Conservation (phyloP, 169 alveolate genomes). For the Plasmodium billcollinsi region DNA sequence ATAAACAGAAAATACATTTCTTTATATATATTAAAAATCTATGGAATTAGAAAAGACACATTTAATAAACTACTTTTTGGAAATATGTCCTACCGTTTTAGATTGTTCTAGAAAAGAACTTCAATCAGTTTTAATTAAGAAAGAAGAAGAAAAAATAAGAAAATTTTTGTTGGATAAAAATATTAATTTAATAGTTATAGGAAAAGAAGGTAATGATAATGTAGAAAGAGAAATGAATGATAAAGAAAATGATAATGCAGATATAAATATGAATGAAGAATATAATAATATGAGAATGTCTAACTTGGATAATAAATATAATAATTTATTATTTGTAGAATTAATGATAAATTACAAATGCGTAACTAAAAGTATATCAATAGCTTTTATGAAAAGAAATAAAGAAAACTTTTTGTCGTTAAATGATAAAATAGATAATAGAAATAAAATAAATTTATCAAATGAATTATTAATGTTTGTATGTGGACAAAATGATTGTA, state of each 20-base stretch:
- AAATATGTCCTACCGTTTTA: conserved; percentile 87
- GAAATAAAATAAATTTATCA: conserved; percentile 60
- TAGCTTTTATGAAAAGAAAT: conserved; percentile 76
- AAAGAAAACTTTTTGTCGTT: conserved; percentile 51
- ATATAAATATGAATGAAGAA: background rate
- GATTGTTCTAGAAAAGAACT: conserved; percentile 87
- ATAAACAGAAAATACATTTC: background rate
- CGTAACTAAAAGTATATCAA: conserved; percentile 67
- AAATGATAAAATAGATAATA: conserved; percentile 28
- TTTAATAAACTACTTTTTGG: conserved; percentile 85
- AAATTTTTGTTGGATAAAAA: conserved; percentile 83
- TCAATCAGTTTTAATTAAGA: conserved; percentile 83
- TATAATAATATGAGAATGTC: background rate
- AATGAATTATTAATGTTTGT: conserved; percentile 75
- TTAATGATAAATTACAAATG: conserved; percentile 68
- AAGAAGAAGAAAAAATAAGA: conserved; percentile 82
- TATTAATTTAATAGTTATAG: conserved; percentile 83
- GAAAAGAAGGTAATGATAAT: conserved; percentile 79
- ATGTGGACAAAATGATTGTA: conserved; percentile 70
- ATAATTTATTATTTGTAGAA: conserved; percentile 60
- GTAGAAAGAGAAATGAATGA: conserved; percentile 20
- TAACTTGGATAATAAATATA: conserved; percentile 29
- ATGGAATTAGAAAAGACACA: conserved; percentile 85
- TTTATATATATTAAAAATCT: background rate
- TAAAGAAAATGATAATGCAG: conserved; percentile 30